phyloP scores from a whole-genome alignment of 352 stramenopile genomes.

The Globisporangium yorkense region DNA sequence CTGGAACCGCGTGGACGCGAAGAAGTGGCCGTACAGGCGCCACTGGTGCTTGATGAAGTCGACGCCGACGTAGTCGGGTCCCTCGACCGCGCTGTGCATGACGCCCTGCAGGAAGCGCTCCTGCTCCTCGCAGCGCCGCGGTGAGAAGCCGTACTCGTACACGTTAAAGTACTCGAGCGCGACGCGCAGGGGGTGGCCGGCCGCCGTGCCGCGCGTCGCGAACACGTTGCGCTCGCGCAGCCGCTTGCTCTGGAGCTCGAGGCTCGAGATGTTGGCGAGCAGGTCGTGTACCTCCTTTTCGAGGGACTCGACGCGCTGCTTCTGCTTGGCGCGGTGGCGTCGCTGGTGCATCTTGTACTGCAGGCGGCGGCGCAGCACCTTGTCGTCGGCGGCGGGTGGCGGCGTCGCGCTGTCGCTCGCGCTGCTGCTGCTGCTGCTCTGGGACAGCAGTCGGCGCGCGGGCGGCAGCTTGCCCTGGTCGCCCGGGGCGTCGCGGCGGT shows the following conservation, averaged over 20 bases:
- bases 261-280: constrained; percentile 26
- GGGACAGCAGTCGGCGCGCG: too few relatives aligned
- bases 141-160: constrained; percentile 42
- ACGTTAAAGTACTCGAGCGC: constrained; percentile 48
- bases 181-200: constrained; percentile 25
- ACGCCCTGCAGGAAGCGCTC: constrained; percentile 46
- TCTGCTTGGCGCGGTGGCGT: constrained; percentile 60
- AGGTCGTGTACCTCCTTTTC: constrained; percentile 36
- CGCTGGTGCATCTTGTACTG: constrained; percentile 73
- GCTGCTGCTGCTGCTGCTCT: not conserved
- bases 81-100: constrained; percentile 37
- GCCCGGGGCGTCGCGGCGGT: too few relatives aligned
- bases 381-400: constrained; percentile 18
- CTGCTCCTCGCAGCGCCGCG: constrained; percentile 17
- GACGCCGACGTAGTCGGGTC: constrained; percentile 44
- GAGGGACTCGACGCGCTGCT: constrained; percentile 34
- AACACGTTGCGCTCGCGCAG: constrained; percentile 33
- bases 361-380: constrained; percentile 32
- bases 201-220: constrained; percentile 16
- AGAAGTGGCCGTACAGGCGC: constrained; percentile 43
- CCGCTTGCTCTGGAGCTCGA: constrained; percentile 24
- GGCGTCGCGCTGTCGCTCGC: not conserved
- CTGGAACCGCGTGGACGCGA: constrained; percentile 28
- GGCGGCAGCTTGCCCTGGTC: too few relatives aligned
- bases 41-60: constrained; percentile 47